These are phyloP conservation scores for Thermomucor indicae-seudaticae DNA, from an alignment of 371 early-diverging fungal genomes.

Conservation along the genomic window DNA sequence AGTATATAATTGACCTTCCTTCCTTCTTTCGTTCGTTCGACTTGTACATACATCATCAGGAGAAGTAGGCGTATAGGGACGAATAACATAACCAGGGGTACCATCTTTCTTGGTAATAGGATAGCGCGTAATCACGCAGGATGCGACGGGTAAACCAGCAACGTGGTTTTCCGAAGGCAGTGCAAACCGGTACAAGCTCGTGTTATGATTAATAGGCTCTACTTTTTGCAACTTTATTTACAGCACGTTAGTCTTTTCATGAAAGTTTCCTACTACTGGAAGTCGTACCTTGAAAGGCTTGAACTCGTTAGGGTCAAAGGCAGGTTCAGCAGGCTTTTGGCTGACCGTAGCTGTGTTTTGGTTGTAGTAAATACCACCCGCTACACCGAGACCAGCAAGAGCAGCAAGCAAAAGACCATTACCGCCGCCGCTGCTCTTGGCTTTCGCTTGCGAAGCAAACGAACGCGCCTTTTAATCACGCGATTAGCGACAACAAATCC, in stretches of 20 bases:
- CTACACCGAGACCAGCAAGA: slow-evolving; percentile 32
- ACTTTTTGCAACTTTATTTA: slow-evolving; percentile 51
- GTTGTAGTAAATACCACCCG: slow-evolving; percentile 43
- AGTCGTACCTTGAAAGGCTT: slow-evolving; percentile 56
- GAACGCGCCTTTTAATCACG: slow-evolving; percentile 24
- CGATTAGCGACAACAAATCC: too few species aligned
- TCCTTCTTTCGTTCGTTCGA: not conserved
- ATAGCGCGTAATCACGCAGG: slow-evolving; percentile 77
- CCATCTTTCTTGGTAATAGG: slow-evolving; percentile 61
- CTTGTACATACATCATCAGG: slow-evolving; percentile 47
- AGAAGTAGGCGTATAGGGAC: slow-evolving; percentile 91
- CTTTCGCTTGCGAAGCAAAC: slow-evolving; percentile 14
- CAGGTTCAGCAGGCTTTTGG: slow-evolving; percentile 25
- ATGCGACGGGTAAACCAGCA: slow-evolving; percentile 73
- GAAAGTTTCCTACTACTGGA: not conserved
- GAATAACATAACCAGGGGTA: slow-evolving; percentile 61
- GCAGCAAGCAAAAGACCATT: slow-evolving; percentile 28
- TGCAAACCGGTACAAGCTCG: slow-evolving; percentile 75
- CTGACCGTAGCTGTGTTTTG: slow-evolving; percentile 17
- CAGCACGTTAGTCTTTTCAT: too few species aligned
- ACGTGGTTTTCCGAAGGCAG: slow-evolving; percentile 63
- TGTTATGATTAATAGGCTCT: slow-evolving; percentile 70
- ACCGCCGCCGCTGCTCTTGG: slow-evolving; percentile 27
- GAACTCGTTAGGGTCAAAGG: slow-evolving; percentile 66
- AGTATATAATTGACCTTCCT: not conserved